A percentile compares a stretch with the other conserved stretches of the same genome.
phyloP scores from a whole-genome alignment of 768 basidiomycete genomes.

The Leucocoprinus birnbaumii region DNA sequence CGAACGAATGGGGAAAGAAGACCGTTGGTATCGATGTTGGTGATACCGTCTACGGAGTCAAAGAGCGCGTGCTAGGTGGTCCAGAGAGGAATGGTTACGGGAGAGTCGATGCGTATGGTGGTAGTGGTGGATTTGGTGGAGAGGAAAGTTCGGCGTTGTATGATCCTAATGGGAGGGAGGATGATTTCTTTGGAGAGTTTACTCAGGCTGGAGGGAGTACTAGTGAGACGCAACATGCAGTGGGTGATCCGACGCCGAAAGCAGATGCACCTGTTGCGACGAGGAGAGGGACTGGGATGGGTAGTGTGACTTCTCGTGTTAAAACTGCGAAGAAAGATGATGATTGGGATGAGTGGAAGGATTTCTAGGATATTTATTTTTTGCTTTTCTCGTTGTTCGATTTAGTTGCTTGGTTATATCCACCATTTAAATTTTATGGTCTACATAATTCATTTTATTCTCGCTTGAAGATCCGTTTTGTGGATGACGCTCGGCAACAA shows the following conservation, averaged over 20 bases:
- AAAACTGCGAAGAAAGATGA: constrained; percentile 41
- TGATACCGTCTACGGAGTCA: constrained; percentile 67
- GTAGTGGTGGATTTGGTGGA: constrained; percentile 26
- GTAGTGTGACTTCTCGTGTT: constrained; percentile 5
- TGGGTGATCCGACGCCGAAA: constrained; percentile 4
- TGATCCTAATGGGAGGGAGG: constrained; percentile 38
- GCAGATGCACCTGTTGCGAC: constrained; percentile 9
- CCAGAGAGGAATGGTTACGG: constrained; percentile 54
- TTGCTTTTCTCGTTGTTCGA: too few relatives aligned
- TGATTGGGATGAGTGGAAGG: constrained; percentile 82
- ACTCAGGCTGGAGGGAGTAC: constrained; percentile 13
- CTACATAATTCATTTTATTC: too few relatives aligned
- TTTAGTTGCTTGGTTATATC: too few relatives aligned
- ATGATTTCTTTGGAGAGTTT: constrained; percentile 61
- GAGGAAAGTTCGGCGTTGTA: constrained; percentile 63
- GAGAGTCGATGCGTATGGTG: constrained; percentile 35
- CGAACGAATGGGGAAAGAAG: constrained; percentile 74
- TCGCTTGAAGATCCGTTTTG: too few relatives aligned
- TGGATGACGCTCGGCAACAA: not conserved
- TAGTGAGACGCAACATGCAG: not conserved
- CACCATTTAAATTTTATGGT: too few relatives aligned
- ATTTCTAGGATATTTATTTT: constrained; percentile 48
- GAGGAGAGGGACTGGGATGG: constrained; percentile 8
- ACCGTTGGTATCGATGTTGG: constrained; percentile 87
- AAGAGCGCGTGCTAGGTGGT: constrained; percentile 51